These are phyloP conservation scores for Hypoxylon sp. DNA, from an alignment of 2,329 filamentous ascomycete genomes.

Conservation along the genomic window DNA sequence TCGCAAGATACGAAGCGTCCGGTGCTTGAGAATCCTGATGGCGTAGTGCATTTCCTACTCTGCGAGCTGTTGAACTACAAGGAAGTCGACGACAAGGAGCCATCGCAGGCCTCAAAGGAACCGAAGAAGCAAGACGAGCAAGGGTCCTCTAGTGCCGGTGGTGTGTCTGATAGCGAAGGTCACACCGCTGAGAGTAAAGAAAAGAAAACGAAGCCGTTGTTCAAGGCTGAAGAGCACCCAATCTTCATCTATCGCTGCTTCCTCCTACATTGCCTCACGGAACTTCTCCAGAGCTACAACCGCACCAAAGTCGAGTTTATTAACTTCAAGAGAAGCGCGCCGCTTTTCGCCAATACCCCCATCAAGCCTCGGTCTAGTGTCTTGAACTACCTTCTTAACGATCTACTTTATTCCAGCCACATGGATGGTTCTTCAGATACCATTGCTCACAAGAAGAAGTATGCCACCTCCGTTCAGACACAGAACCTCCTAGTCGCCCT, in stretches of 20 bases:
- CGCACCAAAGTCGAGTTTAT: constrained; percentile 98
- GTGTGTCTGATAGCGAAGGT: constrained; percentile 46
- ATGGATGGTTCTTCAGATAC: constrained; percentile 79
- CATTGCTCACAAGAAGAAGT: constrained; percentile 84
- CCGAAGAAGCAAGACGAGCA: constrained; percentile 56
- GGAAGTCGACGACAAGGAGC: constrained; percentile 90
- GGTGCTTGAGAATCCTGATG: constrained; percentile 91
- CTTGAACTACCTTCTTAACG: constrained; percentile 92
- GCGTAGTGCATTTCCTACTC: constrained; percentile 93
- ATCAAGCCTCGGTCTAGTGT: constrained; percentile 95
- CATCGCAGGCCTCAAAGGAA: constrained; percentile 62
- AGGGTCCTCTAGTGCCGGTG: constrained; percentile 55
- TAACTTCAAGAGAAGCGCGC: constrained; percentile 95
- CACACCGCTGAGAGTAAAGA: constrained; percentile 62
- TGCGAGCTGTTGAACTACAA: constrained; percentile 93
- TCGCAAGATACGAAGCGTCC: constrained; percentile 81
- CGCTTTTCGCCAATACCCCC: constrained; percentile 85
- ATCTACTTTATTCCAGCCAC: constrained; percentile 75
- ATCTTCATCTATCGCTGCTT: constrained; percentile 98
- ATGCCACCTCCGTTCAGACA: constrained; percentile 86
- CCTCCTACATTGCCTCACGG: constrained; percentile 89
- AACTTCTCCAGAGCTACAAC: constrained; percentile 92
- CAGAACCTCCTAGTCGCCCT: constrained; percentile 89
- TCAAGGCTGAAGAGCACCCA: constrained; percentile 93
- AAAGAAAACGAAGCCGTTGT: constrained; percentile 80